Base-by-base conservation (phyloP, 495 filamentous ascomycete genomes). In the Lasiosphaeria ovina region DNA sequence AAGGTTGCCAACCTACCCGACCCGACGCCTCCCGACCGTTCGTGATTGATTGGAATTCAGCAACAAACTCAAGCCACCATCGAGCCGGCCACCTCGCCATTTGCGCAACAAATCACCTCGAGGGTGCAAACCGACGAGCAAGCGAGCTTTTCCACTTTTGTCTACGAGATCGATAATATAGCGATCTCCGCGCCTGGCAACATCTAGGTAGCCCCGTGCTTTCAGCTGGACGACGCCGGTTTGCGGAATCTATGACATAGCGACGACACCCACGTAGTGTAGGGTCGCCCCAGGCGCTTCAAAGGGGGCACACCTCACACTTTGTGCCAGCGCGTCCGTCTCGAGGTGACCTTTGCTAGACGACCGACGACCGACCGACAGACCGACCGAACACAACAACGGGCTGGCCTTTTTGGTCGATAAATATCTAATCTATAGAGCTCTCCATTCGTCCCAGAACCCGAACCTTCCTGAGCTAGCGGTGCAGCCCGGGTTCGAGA, bases 231-330 rank as follows among this genome's bases (percentile, higher is more conserved):
- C 11, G 32, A 51, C 35, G 56, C 56, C 57, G 61, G 40, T 36
- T 59, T 52, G 56, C 51, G 51, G 61, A 51, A 56, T 63, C 61
- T 47, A 63, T 63, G 61, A 60, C 61, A 63, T 63, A 63, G 61
- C 36, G 24, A 44, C 24, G 35, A 40, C 51, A 34, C 36, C 49
- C 9, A n/a, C 49, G 17, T 24, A 24, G 24, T 24, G 24, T 24
- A 24, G 24, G 24, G 24, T 24, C 24, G 24, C 24, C 24, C 24
- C 24, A 24, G 24, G 49, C 49, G 32, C 10, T 42, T 51, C 51
- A 54, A 55, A 33, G 32, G 42, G 32, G 52, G 17, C 34, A 55
- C 52, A 55, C n/a, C 47, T 50, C 8, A 42, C 24, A 24, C 24
- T 24, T 24, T 24, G 24, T 24, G 24, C 24, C 24, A 24, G 24